Base-by-base conservation (phyloP, 2,329 filamentous ascomycete genomes). In the Sordariomycetes sp. region DNA sequence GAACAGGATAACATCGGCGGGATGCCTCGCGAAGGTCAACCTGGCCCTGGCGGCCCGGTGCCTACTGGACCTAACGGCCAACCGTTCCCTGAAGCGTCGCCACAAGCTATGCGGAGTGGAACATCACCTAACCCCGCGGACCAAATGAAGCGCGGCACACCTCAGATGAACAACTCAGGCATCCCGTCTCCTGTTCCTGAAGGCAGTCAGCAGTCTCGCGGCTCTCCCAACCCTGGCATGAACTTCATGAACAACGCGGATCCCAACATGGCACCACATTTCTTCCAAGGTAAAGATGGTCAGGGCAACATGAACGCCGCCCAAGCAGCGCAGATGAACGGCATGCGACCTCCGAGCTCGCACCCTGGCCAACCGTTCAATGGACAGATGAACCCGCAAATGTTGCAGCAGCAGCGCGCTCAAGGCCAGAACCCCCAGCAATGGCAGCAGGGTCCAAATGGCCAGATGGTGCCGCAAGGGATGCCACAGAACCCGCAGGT, bases 71-170 rank as follows among this genome's bases (percentile, higher is more conserved):
- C 74, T 5, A 79, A 79, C 44, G 72, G 68, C 19, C 75, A 76
- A 49, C 59, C 61, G 12, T 85, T 84, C 63, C 73, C 76, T 34
- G 78, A 79, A 43, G 75, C 81, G 42, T 86, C 79, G 33, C 83
- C 77, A 23, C 79, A 80, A 48, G 79, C 72, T 30, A 77, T 68
- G 42, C 73, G 81, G 49, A 69, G 72, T 39, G 82, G 78, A 21
- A 78, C 82, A 18, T 88, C 84, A 9, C 84, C 84, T 23, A 87
- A 85, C 51, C 81, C 84, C 16, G 66, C 71, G 29, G 84, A 88
- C 41, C 80, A 83, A 58, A 86, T 86, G 70, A 86, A 85, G 66
- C 79, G 83, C 33, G 76, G 76, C 32, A 84, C 80, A 18, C 81
- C 82, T 18, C 82, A 85, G 55, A 78, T 86, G 70, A 74, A 73